Conservation (phyloP, 257 asterid genomes). For the Solanum chmielewskii region DNA sequence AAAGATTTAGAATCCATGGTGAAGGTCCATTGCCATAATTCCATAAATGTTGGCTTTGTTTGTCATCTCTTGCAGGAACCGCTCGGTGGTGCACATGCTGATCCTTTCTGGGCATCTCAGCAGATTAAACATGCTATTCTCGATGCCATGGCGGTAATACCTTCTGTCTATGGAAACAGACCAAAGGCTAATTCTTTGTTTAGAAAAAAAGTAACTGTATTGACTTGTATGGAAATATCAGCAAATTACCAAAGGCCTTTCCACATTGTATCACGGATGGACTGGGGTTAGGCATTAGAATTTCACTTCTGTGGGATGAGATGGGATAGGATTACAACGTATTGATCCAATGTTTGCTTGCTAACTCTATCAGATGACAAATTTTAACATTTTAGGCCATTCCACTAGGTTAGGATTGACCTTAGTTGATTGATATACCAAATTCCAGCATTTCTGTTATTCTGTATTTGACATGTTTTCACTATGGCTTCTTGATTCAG, state of each 20-base stretch:
- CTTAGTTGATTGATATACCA: neutral
- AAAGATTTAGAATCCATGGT: neutral
- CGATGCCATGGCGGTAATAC: conserved; percentile 61
- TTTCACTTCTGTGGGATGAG: neutral
- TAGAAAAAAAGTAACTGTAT: neutral
- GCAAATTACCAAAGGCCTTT: neutral
- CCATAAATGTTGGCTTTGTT: neutral
- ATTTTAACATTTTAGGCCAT: neutral
- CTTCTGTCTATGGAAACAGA: neutral
- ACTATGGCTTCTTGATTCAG: conserved; percentile 18
- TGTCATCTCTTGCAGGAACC: conserved; percentile 56
- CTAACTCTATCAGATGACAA: neutral
- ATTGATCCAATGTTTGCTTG: neutral
- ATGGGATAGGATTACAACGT: neutral
- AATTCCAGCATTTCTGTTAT: neutral
- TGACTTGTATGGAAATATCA: neutral
- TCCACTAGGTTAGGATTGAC: neutral
- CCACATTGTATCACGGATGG: neutral
- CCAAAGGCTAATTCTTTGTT: neutral
- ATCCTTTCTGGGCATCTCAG: conserved; percentile 87
- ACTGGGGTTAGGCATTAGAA: neutral
- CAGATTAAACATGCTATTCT: conserved; percentile 76
- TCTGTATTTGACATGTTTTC: neutral
- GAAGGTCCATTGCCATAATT: neutral
- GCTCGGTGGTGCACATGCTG: conserved; percentile 96